Conservation (phyloP, 305 asterid species). For the Fraxinus velutina region DNA sequence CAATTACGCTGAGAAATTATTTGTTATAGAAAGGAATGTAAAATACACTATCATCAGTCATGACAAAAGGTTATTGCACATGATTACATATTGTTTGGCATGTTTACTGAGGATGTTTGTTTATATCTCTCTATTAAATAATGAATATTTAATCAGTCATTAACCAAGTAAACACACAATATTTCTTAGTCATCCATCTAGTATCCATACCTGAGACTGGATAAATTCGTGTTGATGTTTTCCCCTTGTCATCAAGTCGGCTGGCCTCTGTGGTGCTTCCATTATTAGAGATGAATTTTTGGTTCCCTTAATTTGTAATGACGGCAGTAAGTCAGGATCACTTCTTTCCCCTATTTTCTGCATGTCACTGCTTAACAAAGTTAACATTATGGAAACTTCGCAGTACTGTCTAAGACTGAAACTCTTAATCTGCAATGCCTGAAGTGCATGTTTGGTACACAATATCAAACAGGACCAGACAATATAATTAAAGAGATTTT, state of each 20-base stretch:
- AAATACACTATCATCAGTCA: not conserved
- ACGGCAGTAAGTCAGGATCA: constrained; percentile 31
- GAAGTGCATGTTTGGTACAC: not conserved
- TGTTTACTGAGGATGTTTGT: not conserved
- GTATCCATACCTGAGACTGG: constrained; percentile 35
- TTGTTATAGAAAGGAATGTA: not conserved
- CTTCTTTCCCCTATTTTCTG: constrained; percentile 45
- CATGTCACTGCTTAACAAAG: constrained; percentile 49
- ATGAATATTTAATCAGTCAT: not conserved
- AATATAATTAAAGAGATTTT: not conserved
- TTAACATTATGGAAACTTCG: constrained; percentile 2
- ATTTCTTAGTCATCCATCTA: constrained; percentile 8
- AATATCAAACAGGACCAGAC: not conserved
- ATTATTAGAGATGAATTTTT: constrained; percentile 30
- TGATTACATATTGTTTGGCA: not conserved
- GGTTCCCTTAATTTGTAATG: constrained; percentile 33
- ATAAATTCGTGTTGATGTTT: constrained; percentile 30
- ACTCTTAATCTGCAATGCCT: not conserved
- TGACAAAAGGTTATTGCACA: not conserved
- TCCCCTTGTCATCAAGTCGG: constrained; percentile 32
- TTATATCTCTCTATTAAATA: not conserved
- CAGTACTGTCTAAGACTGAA: not conserved
- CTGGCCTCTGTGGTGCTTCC: constrained; percentile 34
- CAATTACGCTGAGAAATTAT: not conserved
- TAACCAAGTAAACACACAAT: not conserved